Evolutionary conservation across 306 rosid genomes (phyloP).

Genomic region (Lotus japonicus): DNA sequence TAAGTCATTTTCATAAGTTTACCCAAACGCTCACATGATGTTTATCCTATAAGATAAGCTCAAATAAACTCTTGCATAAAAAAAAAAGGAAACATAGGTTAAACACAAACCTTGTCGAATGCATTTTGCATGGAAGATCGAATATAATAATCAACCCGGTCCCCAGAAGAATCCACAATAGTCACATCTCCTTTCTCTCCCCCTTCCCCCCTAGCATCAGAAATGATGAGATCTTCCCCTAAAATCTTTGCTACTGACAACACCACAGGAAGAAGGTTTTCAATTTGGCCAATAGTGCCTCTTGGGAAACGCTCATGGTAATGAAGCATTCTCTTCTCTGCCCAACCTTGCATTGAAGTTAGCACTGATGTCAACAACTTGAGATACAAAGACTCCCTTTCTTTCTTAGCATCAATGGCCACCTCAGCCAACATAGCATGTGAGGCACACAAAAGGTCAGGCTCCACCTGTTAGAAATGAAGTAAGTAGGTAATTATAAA

Average conservation of each 20-base stretch:
- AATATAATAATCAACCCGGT: conserved; percentile 63
- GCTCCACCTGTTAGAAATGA: conserved; percentile 35
- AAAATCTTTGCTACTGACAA: conserved; percentile 59
- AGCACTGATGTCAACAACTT: conserved; percentile 60
- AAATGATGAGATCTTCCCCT: conserved; percentile 64
- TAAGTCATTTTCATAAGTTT: no score
- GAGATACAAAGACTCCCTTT: conserved; percentile 46
- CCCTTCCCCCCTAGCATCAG: conserved; percentile 47
- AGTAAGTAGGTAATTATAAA: no score
- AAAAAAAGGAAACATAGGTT: not conserved
- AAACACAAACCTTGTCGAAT: conserved; percentile 55
- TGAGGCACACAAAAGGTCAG: conserved; percentile 77
- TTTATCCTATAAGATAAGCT: no score
- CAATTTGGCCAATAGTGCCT: conserved; percentile 62
- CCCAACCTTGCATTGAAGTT: conserved; percentile 68
- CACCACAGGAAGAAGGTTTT: conserved; percentile 69
- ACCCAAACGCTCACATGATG: no score
- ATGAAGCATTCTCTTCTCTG: conserved; percentile 56
- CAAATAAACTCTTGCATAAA: no score
- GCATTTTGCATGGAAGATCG: conserved; percentile 56
- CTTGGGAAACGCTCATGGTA: conserved; percentile 75
- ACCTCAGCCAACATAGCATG: conserved; percentile 72
- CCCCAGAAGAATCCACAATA: conserved; percentile 58
- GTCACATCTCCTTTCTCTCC: conserved; percentile 36
- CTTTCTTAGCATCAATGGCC: conserved; percentile 64